Conservation (phyloP, 352 stramenopile genomes). For the Pythium plurisporium region DNA sequence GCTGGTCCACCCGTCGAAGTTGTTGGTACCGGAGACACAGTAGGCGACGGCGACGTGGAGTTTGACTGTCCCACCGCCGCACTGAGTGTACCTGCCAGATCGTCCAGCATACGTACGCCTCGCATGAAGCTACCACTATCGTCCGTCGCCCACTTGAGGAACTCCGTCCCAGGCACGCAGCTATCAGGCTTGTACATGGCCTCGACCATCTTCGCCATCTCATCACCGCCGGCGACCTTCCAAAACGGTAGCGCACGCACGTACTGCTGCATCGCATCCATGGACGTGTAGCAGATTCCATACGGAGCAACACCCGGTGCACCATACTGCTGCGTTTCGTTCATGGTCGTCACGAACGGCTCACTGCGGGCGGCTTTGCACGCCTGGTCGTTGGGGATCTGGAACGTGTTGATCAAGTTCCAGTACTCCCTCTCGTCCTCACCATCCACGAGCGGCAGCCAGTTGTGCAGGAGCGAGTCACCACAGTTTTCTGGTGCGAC, state of each 20-base stretch:
- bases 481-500: not conserved
- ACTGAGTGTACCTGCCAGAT: not conserved
- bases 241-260: constrained; percentile 6
- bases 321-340: constrained; percentile 7
- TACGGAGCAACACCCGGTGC: not conserved
- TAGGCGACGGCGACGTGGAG: not conserved
- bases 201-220: not conserved
- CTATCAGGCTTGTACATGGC: not conserved
- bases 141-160: constrained; percentile 5
- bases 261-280: constrained; percentile 15
- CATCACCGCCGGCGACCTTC: not conserved
- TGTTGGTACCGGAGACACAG: not conserved
- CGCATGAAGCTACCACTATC: constrained; percentile 2
- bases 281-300: constrained; percentile 9
- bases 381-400: constrained; percentile 11
- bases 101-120: not conserved
- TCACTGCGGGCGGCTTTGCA: constrained; percentile 8
- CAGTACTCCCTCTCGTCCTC: not conserved
- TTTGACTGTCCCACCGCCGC: not conserved
- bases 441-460: not conserved
- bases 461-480: constrained; percentile 7
- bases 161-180: not conserved
- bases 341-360: constrained; percentile 8
- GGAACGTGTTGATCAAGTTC: constrained; percentile 3
- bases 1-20: too few species aligned